Base-by-base conservation (phyloP, 2,329 filamentous ascomycete genomes). In the Pyricularia sp. region DNA sequence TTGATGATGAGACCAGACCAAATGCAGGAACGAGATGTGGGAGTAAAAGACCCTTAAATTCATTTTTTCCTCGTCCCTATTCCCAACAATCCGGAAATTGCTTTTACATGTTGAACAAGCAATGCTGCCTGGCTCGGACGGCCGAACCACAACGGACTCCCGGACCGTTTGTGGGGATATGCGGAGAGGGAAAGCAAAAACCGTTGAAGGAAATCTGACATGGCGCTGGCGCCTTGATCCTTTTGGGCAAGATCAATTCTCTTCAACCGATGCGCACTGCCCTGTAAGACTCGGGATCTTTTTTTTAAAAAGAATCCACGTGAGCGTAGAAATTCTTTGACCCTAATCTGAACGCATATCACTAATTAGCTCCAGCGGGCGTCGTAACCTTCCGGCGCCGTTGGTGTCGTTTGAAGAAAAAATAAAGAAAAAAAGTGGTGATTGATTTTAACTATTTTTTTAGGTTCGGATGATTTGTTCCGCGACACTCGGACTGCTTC, bases 151-250 rank as follows among this genome's bases (percentile, higher is more conserved):
- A 55, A 55, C 42, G 42, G 42, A 61, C 59, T 28, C 25, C 59
- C 59, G 59, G 59, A 63, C 59, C 59, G 59, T 63, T 63, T 63
- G 59, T 63, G 59, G 59, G 59, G 59, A 63, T 63, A 28, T 63
- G 59, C 59, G 59, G 59, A 28, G 59, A 63, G 14, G 59, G n/a
- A 26, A 61, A 28, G 10, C 9, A 28, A 28, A 63, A 28, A 63
- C 14, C 59, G 59, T 20, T 63, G 42, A 55, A 55, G 42, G 14
- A 36, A 30, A 7, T 63, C 25, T 28, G 28, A 26, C 25, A 28
- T 3, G 33, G 33, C 33, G 33, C 33, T 5, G 3, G 33, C 33
- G 33, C 12, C 33, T 36, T 14, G 33, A 36, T 36, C 12, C 17
- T 36, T 26, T 26, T 26, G 55, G 55, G n/a, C 55, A 25, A 59